Percentiles rank a stretch among this genome's conserved stretches.
Evolutionary conservation across 2,329 filamentous ascomycete species (phyloP).

Genomic region (Pseudopyrenochaeta lycopersici): DNA sequence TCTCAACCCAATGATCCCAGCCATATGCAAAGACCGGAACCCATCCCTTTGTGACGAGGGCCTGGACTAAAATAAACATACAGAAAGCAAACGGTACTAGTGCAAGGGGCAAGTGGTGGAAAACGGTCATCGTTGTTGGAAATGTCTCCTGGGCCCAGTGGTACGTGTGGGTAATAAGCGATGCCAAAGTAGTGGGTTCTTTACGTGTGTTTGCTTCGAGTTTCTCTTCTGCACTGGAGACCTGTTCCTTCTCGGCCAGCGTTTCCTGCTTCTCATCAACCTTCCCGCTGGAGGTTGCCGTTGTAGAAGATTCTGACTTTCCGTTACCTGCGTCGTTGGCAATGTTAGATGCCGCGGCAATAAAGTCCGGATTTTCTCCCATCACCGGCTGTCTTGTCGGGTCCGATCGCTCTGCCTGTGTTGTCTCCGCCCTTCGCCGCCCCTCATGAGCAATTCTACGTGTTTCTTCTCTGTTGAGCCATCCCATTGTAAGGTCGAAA

Average conservation of each 20-base stretch:
- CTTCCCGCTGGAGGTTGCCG: slow-evolving; percentile 5
- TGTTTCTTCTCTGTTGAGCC: slow-evolving; percentile 69
- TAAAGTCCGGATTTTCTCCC: slow-evolving; percentile 13
- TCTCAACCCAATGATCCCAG: slow-evolving; percentile 76
- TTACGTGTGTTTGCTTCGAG: slow-evolving; percentile 2
- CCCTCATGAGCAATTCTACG: slow-evolving; percentile 68
- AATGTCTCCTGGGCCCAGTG: slow-evolving; percentile 75
- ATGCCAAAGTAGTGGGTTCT: slow-evolving; percentile 61
- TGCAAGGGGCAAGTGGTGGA: slow-evolving; percentile 71
- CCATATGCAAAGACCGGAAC: slow-evolving; percentile 76
- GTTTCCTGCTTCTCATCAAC: slow-evolving; percentile 7
- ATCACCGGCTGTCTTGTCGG: slow-evolving; percentile 37
- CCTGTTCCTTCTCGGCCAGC: neutral
- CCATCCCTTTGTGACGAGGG: slow-evolving; percentile 77
- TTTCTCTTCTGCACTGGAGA: slow-evolving; percentile 12
- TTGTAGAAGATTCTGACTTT: slow-evolving; percentile 11
- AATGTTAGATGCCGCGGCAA: slow-evolving; percentile 7
- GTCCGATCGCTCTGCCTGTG: slow-evolving; percentile 45
- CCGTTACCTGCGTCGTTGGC: slow-evolving; percentile 13
- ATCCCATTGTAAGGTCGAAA: slow-evolving; percentile 72
- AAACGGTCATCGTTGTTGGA: slow-evolving; percentile 72
- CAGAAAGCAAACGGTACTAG: slow-evolving; percentile 75
- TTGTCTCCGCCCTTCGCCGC: slow-evolving; percentile 58
- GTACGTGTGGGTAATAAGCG: slow-evolving; percentile 57
- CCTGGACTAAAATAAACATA: slow-evolving; percentile 80